Evolutionary conservation across 257 asterid genomes (phyloP).

Genomic region (Lycium ferocissimum): DNA sequence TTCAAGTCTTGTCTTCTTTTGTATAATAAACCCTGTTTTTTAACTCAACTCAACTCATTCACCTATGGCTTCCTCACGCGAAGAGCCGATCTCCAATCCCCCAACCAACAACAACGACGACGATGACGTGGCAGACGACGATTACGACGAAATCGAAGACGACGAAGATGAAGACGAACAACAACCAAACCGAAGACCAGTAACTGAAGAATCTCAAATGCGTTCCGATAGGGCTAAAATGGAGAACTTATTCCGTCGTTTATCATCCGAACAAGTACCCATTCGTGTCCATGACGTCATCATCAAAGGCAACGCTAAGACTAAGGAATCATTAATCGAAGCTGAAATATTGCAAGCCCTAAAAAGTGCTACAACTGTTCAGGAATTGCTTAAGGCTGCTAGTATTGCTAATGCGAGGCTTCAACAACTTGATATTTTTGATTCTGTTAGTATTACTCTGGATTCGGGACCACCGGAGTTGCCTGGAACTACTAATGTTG

Average conservation of each 20-base stretch:
- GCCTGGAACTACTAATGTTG: conserved; percentile 85
- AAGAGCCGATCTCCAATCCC: conserved; percentile 32
- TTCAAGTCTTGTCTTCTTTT: background rate
- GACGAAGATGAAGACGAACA: conserved; percentile 40
- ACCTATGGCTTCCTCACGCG: conserved; percentile 35
- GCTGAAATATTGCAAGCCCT: conserved; percentile 61
- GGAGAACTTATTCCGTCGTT: conserved; percentile 64
- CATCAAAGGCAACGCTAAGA: conserved; percentile 83
- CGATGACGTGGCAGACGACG: conserved; percentile 42
- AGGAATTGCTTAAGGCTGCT: conserved; percentile 76
- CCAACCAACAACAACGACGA: conserved; percentile 23
- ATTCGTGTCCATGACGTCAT: conserved; percentile 83
- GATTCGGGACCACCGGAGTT: conserved; percentile 93
- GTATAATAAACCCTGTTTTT: background rate
- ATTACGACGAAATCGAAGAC: conserved; percentile 39
- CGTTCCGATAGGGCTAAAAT: conserved; percentile 54
- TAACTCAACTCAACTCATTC: background rate
- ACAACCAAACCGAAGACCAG: conserved; percentile 38
- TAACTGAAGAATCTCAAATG: conserved; percentile 52
- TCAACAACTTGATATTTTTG: conserved; percentile 72
- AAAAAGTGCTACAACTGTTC: conserved; percentile 63
- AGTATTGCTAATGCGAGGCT: conserved; percentile 61
- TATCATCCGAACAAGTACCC: conserved; percentile 70
- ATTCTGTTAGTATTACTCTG: conserved; percentile 73
- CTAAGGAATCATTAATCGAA: conserved; percentile 74